Evolutionary conservation across 768 basidiomycete genomes (phyloP), one percentile per base, ranked within the genome.

Genomic region (Serpula lacrymans): DNA sequence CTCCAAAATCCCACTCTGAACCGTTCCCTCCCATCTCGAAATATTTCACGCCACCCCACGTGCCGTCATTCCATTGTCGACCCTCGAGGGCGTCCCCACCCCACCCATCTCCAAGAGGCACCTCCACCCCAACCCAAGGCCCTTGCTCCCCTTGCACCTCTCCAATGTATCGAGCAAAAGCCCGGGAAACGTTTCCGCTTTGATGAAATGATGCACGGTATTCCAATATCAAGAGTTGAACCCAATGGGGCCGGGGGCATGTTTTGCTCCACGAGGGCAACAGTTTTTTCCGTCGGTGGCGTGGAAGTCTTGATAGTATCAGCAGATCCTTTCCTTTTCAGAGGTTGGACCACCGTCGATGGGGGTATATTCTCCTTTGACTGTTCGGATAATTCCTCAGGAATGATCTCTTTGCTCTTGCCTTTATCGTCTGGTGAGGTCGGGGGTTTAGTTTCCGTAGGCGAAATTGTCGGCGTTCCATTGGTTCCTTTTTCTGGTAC

Each of bases 61-160:
- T 74, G 1, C 91, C 91, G 50, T 94, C 89, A 54, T 88, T 76
- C 90, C 90, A 93, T 43, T 77, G 78, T n/a, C 84, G 69, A n/a
- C 75, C 81, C 21, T 79, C 74, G 11, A 70, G 62, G 39, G 68
- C 63, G 18, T 77, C 74, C 9, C 64, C 68, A 2, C 67, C 64
- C 71, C 76, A 76, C n/a, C 64, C 63, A 8, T 75, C 77, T 29
- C 69, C 72, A 41, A 90, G 67, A 1, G 89, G 88, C 9, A 92
- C 87, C 58, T 94, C 91, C 12, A 94, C 87, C 11, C 91, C 91
- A 6, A 93, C 87, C 91, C 91, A 94, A 0, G 87, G 80, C 1
- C 91, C 91, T 4, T 55, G 50, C 59, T 91, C 87, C 26, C 90
- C 91, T 35, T 77, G 72, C 2, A 94, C 81, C 55, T 90, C 88